Evolutionary conservation across 345 rosid genomes (phyloP).

Genomic region (Eucalyptus camaldulensis): DNA sequence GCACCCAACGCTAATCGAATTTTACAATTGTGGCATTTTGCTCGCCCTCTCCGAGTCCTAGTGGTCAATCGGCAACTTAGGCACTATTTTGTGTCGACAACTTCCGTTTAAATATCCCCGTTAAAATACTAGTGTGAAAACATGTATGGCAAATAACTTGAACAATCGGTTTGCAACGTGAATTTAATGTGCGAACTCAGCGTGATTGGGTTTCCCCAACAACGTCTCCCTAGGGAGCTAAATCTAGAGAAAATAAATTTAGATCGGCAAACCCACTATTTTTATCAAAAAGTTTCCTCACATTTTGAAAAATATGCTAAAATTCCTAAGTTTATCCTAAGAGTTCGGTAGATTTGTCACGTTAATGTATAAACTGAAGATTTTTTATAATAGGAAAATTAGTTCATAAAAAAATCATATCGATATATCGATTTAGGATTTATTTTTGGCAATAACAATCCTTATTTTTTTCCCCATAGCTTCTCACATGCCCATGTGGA

Average conservation of each 20-base stretch:
- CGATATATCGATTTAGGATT: not conserved
- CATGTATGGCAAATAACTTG: not conserved
- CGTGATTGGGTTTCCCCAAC: not conserved
- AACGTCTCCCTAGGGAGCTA: not conserved
- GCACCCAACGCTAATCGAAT: too few relatives aligned
- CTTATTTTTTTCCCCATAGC: not conserved
- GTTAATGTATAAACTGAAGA: rapidly evolving
- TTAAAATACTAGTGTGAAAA: not conserved
- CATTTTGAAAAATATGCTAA: not conserved
- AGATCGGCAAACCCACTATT: not conserved
- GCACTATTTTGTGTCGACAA: too few relatives aligned
- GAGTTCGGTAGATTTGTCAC: not conserved
- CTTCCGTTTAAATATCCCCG: rapidly evolving
- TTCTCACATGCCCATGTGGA: too few relatives aligned
- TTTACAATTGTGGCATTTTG: too few relatives aligned
- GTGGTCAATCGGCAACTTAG: too few relatives aligned
- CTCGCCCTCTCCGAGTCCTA: too few relatives aligned
- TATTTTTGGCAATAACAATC: not conserved
- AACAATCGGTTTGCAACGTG: not conserved
- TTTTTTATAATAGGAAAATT: not conserved
- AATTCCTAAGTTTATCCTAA: not conserved
- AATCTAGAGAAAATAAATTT: not conserved
- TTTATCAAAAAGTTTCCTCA: not conserved
- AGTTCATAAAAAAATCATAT: too few relatives aligned
- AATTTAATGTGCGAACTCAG: not conserved